Percentiles rank a stretch among this genome's conserved stretches.
Evolutionary conservation across 345 rosid species (phyloP).

Genomic region (Boechera retrofracta): DNA sequence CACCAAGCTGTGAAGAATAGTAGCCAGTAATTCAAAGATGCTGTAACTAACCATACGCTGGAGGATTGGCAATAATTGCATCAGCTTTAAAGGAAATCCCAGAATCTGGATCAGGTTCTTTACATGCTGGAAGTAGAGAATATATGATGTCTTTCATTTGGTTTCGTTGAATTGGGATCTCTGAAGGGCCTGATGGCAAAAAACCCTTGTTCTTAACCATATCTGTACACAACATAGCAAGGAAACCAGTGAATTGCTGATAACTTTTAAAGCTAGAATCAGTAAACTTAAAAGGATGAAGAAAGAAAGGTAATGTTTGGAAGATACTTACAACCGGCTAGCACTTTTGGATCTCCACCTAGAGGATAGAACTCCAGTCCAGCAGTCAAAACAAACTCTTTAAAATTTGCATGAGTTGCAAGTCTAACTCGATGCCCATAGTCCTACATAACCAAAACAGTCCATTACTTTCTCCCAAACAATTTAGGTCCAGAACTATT

Average conservation of each 20-base stretch:
- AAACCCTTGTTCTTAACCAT: constrained; percentile 99
- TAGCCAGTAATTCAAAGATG: constrained; percentile 14
- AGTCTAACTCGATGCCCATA: constrained; percentile 99
- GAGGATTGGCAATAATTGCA: constrained; percentile 99
- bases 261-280: not conserved
- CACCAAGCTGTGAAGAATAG: not conserved
- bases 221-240: constrained; percentile 59
- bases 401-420: constrained; percentile 98
- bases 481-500: constrained; percentile 10
- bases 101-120: constrained; percentile 88
- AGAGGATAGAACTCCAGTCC: constrained; percentile 96
- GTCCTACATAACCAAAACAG: constrained; percentile 66
- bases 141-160: constrained; percentile 85
- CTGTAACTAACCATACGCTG: constrained; percentile 79
- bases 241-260: constrained; percentile 23
- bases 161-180: constrained; percentile 85
- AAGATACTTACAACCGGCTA: constrained; percentile 89
- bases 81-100: constrained; percentile 87
- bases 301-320: constrained; percentile 24
- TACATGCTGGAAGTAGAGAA: constrained; percentile 95
- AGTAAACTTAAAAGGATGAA: constrained; percentile 5
- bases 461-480: not conserved
- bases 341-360: constrained; percentile 98
- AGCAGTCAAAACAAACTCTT: constrained; percentile 95
- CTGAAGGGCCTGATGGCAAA: constrained; percentile 97